Percentiles rank a stretch among this genome's conserved stretches.
Conservation (phyloP, 2,329 filamentous ascomycete species). For the Fusarium circinatum region DNA sequence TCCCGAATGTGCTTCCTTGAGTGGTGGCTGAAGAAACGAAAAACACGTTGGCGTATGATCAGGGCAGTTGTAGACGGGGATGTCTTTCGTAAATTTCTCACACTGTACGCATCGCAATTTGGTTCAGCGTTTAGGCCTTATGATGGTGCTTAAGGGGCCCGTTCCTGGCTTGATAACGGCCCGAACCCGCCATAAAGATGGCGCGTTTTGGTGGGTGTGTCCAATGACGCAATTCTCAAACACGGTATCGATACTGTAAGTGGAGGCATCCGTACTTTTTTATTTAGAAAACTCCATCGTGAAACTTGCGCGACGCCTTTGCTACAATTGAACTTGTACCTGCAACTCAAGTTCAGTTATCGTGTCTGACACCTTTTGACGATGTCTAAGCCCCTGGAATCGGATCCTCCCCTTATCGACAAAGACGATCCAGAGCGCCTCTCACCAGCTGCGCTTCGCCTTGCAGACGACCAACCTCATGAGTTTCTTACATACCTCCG, state of each 20-base stretch:
- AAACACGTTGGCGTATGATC: not conserved
- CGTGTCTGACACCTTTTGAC: not conserved
- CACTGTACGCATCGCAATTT: not conserved
- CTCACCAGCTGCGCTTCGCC: not conserved
- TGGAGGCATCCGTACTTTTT: not conserved
- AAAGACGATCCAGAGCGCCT: not conserved
- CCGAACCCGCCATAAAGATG: not conserved
- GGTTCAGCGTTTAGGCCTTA: not conserved
- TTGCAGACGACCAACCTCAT: not conserved
- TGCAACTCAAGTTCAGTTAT: not conserved
- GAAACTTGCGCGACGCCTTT: not conserved
- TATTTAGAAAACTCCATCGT: not conserved
- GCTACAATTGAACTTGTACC: not conserved
- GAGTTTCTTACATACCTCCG: not conserved
- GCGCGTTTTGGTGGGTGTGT: not conserved
- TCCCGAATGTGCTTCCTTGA: not conserved
- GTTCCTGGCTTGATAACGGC: not conserved
- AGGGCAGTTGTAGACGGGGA: not conserved
- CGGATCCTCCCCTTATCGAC: not conserved
- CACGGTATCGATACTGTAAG: not conserved
- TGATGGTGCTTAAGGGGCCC: not conserved
- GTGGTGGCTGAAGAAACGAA: not conserved
- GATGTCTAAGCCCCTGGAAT: not conserved
- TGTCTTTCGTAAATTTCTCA: too few relatives aligned
- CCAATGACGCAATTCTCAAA: not conserved